phyloP scores from a whole-genome alignment of 2,329 filamentous ascomycete species.

The Coleophoma eucalyptorum region DNA sequence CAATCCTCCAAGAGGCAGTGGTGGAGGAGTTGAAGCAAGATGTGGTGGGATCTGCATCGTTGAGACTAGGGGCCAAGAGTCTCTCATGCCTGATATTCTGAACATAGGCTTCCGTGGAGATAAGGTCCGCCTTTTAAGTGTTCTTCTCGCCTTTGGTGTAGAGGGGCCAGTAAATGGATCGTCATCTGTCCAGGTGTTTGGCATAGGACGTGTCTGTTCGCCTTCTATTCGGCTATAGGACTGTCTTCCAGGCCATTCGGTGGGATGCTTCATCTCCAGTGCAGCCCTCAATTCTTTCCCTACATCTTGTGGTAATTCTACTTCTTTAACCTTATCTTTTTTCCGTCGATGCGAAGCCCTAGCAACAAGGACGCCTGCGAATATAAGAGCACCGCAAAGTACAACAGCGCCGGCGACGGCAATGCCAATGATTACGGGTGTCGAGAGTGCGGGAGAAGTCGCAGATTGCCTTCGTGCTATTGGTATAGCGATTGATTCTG shows the following conservation, averaged over 20 bases:
- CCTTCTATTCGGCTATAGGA: background rate
- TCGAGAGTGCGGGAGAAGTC: background rate
- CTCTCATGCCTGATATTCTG: conserved; percentile 15
- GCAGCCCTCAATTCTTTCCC: background rate
- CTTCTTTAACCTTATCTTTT: background rate
- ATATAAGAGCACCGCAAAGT: background rate
- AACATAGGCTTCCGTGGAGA: conserved; percentile 9
- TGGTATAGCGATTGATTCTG: background rate
- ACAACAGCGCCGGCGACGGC: background rate
- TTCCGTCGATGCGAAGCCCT: background rate
- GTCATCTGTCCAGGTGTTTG: background rate
- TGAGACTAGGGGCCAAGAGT: conserved; percentile 23
- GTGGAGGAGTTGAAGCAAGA: conserved; percentile 17
- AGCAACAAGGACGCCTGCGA: background rate
- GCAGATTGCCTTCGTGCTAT: background rate
- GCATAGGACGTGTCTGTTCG: background rate
- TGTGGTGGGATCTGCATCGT: conserved; percentile 14
- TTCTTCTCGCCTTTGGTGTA: conserved; percentile 9
- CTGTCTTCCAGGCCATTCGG: background rate
- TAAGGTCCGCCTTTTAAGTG: background rate
- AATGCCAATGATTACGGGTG: background rate
- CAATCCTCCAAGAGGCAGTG: background rate
- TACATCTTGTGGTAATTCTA: background rate
- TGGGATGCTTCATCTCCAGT: background rate
- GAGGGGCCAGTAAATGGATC: conserved; percentile 6